Base-by-base conservation (phyloP, 805 yeast species). In the Wickerhamiella allomyrinae region DNA sequence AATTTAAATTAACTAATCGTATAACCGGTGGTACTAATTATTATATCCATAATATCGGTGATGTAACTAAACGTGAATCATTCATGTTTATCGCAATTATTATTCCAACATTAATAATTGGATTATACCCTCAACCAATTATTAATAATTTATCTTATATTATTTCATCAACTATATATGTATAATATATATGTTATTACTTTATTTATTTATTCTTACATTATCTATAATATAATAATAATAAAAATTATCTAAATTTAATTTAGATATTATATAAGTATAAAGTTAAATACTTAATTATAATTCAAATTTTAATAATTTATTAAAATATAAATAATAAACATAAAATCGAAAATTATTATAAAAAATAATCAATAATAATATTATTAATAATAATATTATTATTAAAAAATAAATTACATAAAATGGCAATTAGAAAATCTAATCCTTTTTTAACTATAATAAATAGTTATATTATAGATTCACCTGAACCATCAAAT, bases 1-100 rank as follows among this genome's bases (percentile, higher is more conserved):
- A 51, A 46, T 41, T 52, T 41, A 52, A 49, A 51, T 49, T 52
- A 47, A 51, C 56, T 43, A 50, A 48, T 44, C 47, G 44, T 45
- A 45, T 51, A 44, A 51, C 53, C 37, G 48, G 49, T 37, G 56
- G 55, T 48, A 43, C 34, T 39, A 47, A 40, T 37, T 45, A 46
- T 15, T 49, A 42, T 41, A 43, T 49, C 35, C 29, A 42, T 24
- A 38, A 46, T 31, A 46, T 51, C 40, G 37, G 45, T 40, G 55
- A 49, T 49, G 39, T 49, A 42, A 51, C 49, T 24, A 42, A 42
- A 42, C 46, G 52, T 45, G 55, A 52, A 47, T 36, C 41, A 22
- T 35, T 35, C 22, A 35, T 35, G 39, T 34, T 44, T 48, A 27
- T 43, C 48, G 42, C 44, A 41, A 43, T 45, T 44, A 39, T 42